phyloP scores from a whole-genome alignment of 2,329 filamentous ascomycete species.

The Trichoderma oligosporum region DNA sequence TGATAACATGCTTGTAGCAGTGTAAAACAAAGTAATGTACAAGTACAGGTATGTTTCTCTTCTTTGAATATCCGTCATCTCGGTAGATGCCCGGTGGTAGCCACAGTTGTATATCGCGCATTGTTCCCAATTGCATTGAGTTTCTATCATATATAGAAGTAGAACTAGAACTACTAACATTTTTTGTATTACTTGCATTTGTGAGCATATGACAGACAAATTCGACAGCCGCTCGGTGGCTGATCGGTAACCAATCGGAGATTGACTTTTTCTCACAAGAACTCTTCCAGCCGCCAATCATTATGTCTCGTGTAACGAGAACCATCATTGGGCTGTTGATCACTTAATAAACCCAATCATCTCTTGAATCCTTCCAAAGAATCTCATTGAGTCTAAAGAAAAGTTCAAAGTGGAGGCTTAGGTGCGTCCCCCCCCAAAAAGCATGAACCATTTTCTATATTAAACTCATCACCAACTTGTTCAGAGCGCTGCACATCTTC shows the following conservation, averaged over 20 bases:
- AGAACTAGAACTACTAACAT: background rate
- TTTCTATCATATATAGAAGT: no score
- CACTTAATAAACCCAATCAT: background rate
- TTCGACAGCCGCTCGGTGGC: background rate
- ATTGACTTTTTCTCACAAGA: background rate
- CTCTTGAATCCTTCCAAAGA: background rate
- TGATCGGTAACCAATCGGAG: constrained; percentile 12
- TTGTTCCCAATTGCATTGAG: no score
- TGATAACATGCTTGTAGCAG: no score
- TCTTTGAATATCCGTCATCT: no score
- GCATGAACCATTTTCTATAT: no score
- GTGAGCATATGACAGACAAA: background rate
- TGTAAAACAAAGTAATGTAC: no score
- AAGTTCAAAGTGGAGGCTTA: background rate
- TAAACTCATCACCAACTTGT: no score
- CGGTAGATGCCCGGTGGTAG: no score
- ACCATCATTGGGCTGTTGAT: background rate
- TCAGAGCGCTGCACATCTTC: no score
- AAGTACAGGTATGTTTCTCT: no score
- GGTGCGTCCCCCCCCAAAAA: background rate
- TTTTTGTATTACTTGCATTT: background rate
- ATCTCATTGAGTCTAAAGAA: constrained; percentile 1
- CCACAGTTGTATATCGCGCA: no score
- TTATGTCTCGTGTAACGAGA: background rate
- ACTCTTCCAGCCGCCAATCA: constrained; percentile 1